Conservation (phyloP, 768 basidiomycete genomes). For the Kockovaella imperatae region DNA sequence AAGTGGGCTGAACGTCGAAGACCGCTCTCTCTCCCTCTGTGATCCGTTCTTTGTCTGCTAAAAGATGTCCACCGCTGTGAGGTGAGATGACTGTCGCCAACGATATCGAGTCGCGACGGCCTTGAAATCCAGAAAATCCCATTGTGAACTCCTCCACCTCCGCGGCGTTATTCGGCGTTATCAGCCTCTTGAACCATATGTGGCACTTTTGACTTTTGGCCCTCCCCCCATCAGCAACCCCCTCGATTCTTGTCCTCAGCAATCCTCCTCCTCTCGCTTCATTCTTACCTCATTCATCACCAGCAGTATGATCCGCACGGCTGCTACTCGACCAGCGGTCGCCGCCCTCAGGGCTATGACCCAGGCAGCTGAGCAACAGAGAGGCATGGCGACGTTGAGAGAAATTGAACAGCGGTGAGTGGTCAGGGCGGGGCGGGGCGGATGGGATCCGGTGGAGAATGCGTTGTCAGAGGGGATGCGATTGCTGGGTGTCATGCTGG, state of each 20-base stretch:
- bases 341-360: slow-evolving; percentile 18
- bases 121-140: too few relatives aligned
- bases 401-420: slow-evolving; percentile 80
- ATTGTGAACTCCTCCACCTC: too few relatives aligned
- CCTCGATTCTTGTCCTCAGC: slow-evolving; percentile 41
- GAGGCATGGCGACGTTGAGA: slow-evolving; percentile 74
- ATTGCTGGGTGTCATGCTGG: neutral
- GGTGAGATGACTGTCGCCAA: too few relatives aligned
- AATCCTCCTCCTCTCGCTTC: slow-evolving; percentile 37
- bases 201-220: slow-evolving; percentile 4
- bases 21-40: too few relatives aligned
- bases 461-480: slow-evolving; percentile 1
- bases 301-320: slow-evolving; percentile 53
- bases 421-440: neutral
- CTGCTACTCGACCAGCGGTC: slow-evolving; percentile 52
- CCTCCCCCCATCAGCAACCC: slow-evolving; percentile 5
- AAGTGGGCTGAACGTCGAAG: too few relatives aligned
- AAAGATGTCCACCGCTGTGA: too few relatives aligned
- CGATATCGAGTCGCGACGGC: too few relatives aligned
- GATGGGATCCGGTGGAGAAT: neutral
- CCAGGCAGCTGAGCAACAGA: slow-evolving; percentile 22
- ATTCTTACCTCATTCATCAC: neutral
- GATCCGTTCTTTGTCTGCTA: too few relatives aligned
- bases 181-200: neutral
- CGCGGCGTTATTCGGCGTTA: neutral